Conservation (phyloP, 1,139 yeast species). For the Nakaseomyces kungkrabaensis region DNA sequence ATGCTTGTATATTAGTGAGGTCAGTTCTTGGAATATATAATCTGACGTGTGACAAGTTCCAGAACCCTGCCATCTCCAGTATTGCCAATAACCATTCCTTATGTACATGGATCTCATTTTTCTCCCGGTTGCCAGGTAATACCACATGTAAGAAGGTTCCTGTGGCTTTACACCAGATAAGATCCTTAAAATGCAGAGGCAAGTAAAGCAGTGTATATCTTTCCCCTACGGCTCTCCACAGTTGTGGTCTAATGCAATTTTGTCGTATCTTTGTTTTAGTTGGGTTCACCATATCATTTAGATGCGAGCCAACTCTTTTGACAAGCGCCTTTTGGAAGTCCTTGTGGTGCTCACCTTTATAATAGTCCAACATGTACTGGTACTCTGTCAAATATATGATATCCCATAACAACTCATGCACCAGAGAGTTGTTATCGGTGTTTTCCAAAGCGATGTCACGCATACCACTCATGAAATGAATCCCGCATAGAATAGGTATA, state of each 20-base stretch:
- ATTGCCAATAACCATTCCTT: slow-evolving; percentile 22
- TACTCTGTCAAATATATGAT: slow-evolving; percentile 23
- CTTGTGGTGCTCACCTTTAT: slow-evolving; percentile 6
- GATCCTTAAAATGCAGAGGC: slow-evolving; percentile 17
- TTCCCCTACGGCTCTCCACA: slow-evolving; percentile 20
- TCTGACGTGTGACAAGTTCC: slow-evolving; percentile 13
- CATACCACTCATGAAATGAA: slow-evolving; percentile 24
- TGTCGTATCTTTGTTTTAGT: not conserved
- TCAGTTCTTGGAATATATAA: slow-evolving; percentile 18
- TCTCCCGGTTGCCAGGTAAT: slow-evolving; percentile 9
- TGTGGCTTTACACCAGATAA: slow-evolving; percentile 20
- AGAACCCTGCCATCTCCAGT: slow-evolving; percentile 18
- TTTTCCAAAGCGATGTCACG: slow-evolving; percentile 23
- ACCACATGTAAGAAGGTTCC: slow-evolving; percentile 15
- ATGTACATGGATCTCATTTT: slow-evolving; percentile 8
- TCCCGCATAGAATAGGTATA: slow-evolving; percentile 2
- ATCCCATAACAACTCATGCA: slow-evolving; percentile 27
- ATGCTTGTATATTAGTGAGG: slow-evolving; percentile 13
- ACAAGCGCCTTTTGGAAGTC: slow-evolving; percentile 17
- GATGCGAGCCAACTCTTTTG: slow-evolving; percentile 7
- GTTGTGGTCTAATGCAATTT: not conserved
- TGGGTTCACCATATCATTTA: slow-evolving; percentile 5
- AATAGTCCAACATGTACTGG: slow-evolving; percentile 16
- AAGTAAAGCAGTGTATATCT: slow-evolving; percentile 18
- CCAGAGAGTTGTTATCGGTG: slow-evolving; percentile 2